These are phyloP conservation scores for Umbelopsis sp. DNA, from an alignment of 192 early-diverging fungal species.

Conservation along the genomic window DNA sequence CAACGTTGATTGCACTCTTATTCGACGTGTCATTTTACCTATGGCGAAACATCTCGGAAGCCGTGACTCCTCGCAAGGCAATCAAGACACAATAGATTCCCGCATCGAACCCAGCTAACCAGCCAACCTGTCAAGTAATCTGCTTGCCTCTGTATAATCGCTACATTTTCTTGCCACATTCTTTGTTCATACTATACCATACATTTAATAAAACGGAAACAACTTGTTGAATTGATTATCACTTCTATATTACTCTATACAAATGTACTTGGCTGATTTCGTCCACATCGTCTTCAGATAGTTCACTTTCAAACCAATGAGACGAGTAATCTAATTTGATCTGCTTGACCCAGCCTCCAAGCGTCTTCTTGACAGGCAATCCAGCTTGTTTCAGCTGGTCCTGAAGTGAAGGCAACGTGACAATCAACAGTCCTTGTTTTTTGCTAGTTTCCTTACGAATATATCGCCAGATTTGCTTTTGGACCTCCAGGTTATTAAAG, in stretches of 20 bases:
- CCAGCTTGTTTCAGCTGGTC: conserved; percentile 61
- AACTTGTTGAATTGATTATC: background rate
- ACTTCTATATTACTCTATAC: conserved; percentile 52
- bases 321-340: conserved; percentile 43
- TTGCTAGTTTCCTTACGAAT: conserved; percentile 43
- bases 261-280: conserved; percentile 55
- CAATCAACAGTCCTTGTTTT: conserved; percentile 42
- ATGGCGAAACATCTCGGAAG: conserved; percentile 18
- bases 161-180: background rate
- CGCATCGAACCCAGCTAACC: too few relatives aligned
- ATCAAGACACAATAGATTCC: conserved; percentile 10
- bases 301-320: conserved; percentile 46
- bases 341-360: conserved; percentile 51
- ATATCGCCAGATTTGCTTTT: conserved; percentile 56
- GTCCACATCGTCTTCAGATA: conserved; percentile 54
- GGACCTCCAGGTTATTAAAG: conserved; percentile 44
- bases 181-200: conserved; percentile 10
- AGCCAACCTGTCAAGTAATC: background rate
- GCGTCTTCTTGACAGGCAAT: conserved; percentile 42
- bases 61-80: conserved; percentile 5
- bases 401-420: conserved; percentile 55
- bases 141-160: background rate
- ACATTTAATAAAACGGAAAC: background rate
- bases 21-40: conserved; percentile 15
- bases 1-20: background rate